Evolutionary conservation across 352 stramenopile genomes (phyloP).

Genomic region (Globisporangium splendens): DNA sequence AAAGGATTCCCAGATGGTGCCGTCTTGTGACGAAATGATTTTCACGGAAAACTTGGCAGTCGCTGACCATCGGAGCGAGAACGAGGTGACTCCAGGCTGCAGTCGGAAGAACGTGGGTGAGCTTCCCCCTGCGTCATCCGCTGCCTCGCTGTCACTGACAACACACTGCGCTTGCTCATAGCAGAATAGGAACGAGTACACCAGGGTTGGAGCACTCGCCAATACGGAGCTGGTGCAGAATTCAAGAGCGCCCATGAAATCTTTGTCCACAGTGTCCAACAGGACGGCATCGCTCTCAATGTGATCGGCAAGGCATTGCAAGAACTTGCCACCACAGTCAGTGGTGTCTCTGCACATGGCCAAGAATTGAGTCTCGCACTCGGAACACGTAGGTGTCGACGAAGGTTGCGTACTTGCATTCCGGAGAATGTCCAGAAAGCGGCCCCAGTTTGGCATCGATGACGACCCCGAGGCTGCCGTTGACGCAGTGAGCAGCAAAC

Average conservation of each 20-base stretch:
- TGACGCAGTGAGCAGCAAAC: conserved; percentile 2
- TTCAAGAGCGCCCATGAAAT: conserved; percentile 1
- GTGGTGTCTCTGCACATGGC: not conserved
- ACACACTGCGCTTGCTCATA: conserved; percentile 12
- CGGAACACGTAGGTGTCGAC: not conserved
- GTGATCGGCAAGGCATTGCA: not conserved
- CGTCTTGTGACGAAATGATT: not conserved
- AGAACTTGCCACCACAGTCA: not conserved
- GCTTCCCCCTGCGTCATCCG: not conserved
- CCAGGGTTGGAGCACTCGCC: not conserved
- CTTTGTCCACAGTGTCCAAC: not conserved
- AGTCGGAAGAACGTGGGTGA: conserved; percentile 10
- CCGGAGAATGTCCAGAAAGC: not conserved
- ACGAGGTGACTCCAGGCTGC: conserved; percentile 1
- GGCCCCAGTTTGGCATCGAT: conserved; percentile 7
- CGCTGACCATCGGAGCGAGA: not conserved
- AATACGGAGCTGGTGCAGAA: not conserved
- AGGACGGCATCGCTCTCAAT: not conserved
- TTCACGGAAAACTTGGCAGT: not conserved
- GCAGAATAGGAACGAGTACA: conserved; percentile 11
- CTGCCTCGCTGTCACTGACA: not conserved
- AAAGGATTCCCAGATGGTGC: not conserved
- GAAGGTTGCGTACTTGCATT: not conserved
- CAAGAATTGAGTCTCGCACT: conserved; percentile 10
- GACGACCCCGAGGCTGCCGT: not conserved